These are phyloP conservation scores for Sextonia rubra DNA, from an alignment of 164 flowering plant species.

Conservation along the genomic window DNA sequence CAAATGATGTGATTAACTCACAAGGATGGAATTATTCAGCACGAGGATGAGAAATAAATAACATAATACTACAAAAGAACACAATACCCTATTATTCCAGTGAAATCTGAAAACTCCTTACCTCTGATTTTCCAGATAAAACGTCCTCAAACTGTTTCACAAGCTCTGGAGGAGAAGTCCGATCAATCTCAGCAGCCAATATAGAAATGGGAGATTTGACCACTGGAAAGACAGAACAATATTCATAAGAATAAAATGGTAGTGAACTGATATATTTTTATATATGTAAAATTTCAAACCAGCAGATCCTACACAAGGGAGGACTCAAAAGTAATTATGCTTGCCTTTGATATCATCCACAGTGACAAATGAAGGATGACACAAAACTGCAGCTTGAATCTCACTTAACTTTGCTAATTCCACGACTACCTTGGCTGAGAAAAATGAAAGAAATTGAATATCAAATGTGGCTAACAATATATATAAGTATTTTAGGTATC, in stretches of 20 bases:
- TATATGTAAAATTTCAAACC: not conserved
- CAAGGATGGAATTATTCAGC: too few relatives aligned
- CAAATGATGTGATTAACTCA: too few relatives aligned
- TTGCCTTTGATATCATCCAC: slow-evolving; percentile 5
- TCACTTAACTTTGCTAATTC: slow-evolving; percentile 39
- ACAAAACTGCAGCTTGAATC: slow-evolving; percentile 59
- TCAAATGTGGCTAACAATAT: not conserved
- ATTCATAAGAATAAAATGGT: not conserved
- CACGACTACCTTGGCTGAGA: slow-evolving; percentile 64
- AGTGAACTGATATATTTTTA: not conserved
- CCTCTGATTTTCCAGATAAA: slow-evolving; percentile 47
- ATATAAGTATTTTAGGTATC: not conserved
- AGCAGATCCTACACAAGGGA: not conserved
- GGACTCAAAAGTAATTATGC: not conserved
- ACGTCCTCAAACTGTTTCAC: slow-evolving; percentile 61
- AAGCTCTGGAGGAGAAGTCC: slow-evolving; percentile 58
- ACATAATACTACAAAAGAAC: not conserved
- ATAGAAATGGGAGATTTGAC: slow-evolving; percentile 59
- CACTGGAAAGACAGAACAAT: slow-evolving; percentile 27
- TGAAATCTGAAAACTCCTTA: slow-evolving; percentile 14
- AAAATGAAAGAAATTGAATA: not conserved
- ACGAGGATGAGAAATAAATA: not conserved
- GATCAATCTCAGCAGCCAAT: slow-evolving; percentile 77
- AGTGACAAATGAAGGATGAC: not conserved
- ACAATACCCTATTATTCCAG: not conserved